A percentile compares a stretch with the other conserved stretches of the same genome.
These are phyloP conservation scores for Xylariomycetidae sp. DNA, from an alignment of 2,329 filamentous ascomycete genomes.

Conservation along the genomic window DNA sequence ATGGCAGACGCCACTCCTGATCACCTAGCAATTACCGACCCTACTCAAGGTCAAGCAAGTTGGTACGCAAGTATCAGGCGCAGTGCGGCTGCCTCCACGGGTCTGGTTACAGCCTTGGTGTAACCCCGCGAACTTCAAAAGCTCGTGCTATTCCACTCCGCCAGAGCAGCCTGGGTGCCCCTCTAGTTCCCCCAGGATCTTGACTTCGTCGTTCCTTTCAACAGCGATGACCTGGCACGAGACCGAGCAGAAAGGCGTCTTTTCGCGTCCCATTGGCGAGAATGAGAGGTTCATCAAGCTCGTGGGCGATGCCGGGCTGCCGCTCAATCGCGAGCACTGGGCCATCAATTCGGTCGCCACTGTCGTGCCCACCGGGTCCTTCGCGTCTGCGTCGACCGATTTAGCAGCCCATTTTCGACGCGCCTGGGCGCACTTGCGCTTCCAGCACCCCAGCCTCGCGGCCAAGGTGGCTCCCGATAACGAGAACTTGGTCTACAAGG, in stretches of 20 bases:
- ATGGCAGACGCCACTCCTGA: too few relatives aligned
- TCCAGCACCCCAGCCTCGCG: conserved; percentile 16
- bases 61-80: too few relatives aligned
- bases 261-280: conserved; percentile 10
- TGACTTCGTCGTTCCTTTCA: background rate
- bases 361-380: conserved; percentile 15
- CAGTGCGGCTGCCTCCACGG: too few relatives aligned
- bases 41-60: too few relatives aligned
- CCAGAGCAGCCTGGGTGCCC: too few relatives aligned
- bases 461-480: conserved; percentile 10
- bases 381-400: conserved; percentile 12
- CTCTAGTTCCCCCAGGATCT: too few relatives aligned
- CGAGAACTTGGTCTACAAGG: conserved; percentile 10
- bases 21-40: too few relatives aligned
- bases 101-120: too few relatives aligned
- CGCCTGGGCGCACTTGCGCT: conserved; percentile 15
- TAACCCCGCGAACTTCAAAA: too few relatives aligned
- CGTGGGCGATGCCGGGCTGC: conserved; percentile 19
- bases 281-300: conserved; percentile 26
- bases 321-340: conserved; percentile 27
- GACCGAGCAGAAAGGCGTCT: conserved; percentile 8
- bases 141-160: too few relatives aligned
- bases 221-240: conserved; percentile 10
- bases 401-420: conserved; percentile 11
- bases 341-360: conserved; percentile 19